phyloP scores from a whole-genome alignment of 2,329 filamentous ascomycete genomes.

The Fusarium sp. region DNA sequence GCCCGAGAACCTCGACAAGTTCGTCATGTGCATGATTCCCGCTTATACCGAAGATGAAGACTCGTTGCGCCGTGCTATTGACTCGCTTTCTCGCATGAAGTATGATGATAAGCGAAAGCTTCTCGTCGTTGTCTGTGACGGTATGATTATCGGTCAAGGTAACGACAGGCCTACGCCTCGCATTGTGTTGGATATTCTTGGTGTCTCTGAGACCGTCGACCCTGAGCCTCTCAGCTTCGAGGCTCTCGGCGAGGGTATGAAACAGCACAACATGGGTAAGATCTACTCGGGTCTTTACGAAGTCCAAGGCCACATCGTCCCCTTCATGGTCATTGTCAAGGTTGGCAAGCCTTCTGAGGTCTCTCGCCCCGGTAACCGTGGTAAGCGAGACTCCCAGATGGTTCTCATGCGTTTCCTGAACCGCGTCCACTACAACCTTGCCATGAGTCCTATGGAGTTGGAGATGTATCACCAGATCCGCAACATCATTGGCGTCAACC shows the following conservation, averaged over 20 bases:
- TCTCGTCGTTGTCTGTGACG: slow-evolving; percentile 90
- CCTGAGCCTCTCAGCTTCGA: slow-evolving; percentile 97
- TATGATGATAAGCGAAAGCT: slow-evolving; percentile 99
- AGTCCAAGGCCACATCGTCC: slow-evolving; percentile 96
- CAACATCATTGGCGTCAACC: slow-evolving; percentile 98
- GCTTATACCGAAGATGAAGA: slow-evolving; percentile 99
- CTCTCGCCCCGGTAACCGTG: slow-evolving; percentile 92
- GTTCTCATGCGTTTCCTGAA: slow-evolving; percentile 99
- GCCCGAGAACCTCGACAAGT: slow-evolving; percentile 97
- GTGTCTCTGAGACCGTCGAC: slow-evolving; percentile 91
- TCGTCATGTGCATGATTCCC: slow-evolving; percentile 96
- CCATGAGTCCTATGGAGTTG: slow-evolving; percentile 96
- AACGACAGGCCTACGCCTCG: slow-evolving; percentile 95
- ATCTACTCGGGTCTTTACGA: slow-evolving; percentile 98
- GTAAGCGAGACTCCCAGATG: slow-evolving; percentile 99
- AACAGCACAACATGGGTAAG: slow-evolving; percentile 99
- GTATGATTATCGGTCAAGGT: slow-evolving; percentile 99
- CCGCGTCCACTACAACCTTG: slow-evolving; percentile 95
- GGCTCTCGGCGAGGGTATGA: slow-evolving; percentile 91
- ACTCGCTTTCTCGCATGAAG: slow-evolving; percentile 92
- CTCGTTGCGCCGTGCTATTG: slow-evolving; percentile 93
- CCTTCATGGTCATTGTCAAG: slow-evolving; percentile 96
- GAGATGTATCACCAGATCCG: slow-evolving; percentile 99
- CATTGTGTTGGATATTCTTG: slow-evolving; percentile 96
- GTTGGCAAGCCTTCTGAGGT: slow-evolving; percentile 98